These are phyloP conservation scores for Acanthamoeba castellanii DNA, from an alignment of 208 protist genomes.

Conservation along the genomic window DNA sequence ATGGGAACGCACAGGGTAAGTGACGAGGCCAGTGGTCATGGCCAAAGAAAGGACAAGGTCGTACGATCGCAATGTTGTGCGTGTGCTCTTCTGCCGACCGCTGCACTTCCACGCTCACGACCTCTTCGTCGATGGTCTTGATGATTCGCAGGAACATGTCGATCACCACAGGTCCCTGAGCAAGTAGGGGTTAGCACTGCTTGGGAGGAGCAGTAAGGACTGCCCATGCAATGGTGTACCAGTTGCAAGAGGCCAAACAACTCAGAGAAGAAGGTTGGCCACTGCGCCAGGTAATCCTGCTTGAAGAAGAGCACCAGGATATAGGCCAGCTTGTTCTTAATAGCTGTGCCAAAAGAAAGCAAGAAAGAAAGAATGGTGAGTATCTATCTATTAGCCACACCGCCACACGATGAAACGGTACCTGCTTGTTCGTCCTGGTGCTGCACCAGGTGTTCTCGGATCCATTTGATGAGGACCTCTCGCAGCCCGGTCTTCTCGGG, in stretches of 20 bases:
- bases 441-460: constrained; percentile 54
- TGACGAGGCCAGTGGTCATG: not conserved
- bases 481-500: constrained; percentile 69
- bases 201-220: not conserved
- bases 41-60: not conserved
- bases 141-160: constrained; percentile 83
- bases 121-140: constrained; percentile 82
- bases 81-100: constrained; percentile 77
- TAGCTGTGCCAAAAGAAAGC: not conserved
- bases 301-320: constrained; percentile 82
- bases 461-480: constrained; percentile 75
- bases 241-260: constrained; percentile 27
- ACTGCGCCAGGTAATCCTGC: constrained; percentile 80
- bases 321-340: constrained; percentile 83
- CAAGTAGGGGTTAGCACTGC: not conserved
- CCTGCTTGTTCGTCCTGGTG: constrained; percentile 72
- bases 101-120: constrained; percentile 76
- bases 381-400: not conserved
- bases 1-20: not conserved
- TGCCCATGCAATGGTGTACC: not conserved
- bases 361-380: constrained; percentile 20
- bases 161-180: constrained; percentile 50
- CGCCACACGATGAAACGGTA: not conserved
- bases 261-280: constrained; percentile 78
- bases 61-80: constrained; percentile 82